These are phyloP conservation scores for Pythium aquatile DNA, from an alignment of 352 stramenopile genomes.

Conservation along the genomic window DNA sequence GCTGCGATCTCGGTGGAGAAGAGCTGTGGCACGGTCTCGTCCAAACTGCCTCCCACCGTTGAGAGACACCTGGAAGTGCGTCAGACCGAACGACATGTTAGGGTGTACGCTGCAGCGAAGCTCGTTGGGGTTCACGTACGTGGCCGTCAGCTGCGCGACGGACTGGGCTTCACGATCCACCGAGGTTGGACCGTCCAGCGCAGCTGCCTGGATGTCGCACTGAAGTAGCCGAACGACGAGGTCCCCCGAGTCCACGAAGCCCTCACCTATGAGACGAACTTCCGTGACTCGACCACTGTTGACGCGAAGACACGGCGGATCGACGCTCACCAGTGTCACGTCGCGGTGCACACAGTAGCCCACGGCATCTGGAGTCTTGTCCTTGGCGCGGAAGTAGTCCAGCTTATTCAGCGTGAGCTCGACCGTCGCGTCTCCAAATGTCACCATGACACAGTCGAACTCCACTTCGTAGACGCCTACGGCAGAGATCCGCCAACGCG, in stretches of 20 bases:
- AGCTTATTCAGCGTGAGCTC: constrained; percentile 54
- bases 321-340: constrained; percentile 37
- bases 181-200: not conserved
- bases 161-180: constrained; percentile 1
- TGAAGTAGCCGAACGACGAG: constrained; percentile 54
- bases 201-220: constrained; percentile 27
- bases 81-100: constrained; percentile 71
- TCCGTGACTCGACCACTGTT: constrained; percentile 55
- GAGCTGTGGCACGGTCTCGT: constrained; percentile 32
- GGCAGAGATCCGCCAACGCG: constrained; percentile 50
- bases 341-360: constrained; percentile 55
- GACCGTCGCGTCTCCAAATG: constrained; percentile 44
- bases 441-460: constrained; percentile 55
- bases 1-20: constrained; percentile 50
- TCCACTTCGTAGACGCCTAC: constrained; percentile 59
- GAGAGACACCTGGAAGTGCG: constrained; percentile 49
- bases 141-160: constrained; percentile 50
- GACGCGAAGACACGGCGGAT: constrained; percentile 60
- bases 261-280: constrained; percentile 49
- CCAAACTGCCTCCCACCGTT: constrained; percentile 68
- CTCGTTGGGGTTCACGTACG: constrained; percentile 44
- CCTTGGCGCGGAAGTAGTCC: constrained; percentile 48
- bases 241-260: constrained; percentile 64
- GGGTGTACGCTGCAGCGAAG: constrained; percentile 56
- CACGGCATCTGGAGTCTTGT: constrained; percentile 38